phyloP scores from a whole-genome alignment of 2,329 filamentous ascomycete genomes.

The Pseudopithomyces chartarum region DNA sequence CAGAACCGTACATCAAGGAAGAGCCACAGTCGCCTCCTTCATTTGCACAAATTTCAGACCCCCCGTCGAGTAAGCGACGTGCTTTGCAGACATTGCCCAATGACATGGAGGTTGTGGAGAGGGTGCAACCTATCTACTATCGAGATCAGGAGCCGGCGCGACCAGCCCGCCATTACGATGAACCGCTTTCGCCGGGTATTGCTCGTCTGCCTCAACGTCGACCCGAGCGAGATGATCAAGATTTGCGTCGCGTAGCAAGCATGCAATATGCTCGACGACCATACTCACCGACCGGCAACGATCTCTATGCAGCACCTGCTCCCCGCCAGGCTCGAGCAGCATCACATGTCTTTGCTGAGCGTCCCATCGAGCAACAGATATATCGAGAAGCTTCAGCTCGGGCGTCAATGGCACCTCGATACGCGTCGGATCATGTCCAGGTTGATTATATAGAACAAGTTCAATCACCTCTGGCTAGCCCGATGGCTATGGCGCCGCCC shows the following conservation, averaged over 20 bases:
- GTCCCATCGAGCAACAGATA: slow-evolving; percentile 36
- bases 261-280: slow-evolving; percentile 53
- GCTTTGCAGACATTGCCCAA: slow-evolving; percentile 42
- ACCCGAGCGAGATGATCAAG: slow-evolving; percentile 50
- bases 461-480: slow-evolving; percentile 49
- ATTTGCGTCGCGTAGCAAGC: slow-evolving; percentile 54
- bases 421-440: slow-evolving; percentile 49
- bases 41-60: slow-evolving; percentile 49
- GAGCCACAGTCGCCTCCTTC: slow-evolving; percentile 67
- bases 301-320: slow-evolving; percentile 46
- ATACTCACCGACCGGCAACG: slow-evolving; percentile 43
- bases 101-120: slow-evolving; percentile 45
- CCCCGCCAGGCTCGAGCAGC: slow-evolving; percentile 45
- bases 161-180: slow-evolving; percentile 50
- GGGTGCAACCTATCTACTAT: slow-evolving; percentile 54
- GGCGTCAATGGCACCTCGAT: slow-evolving; percentile 41
- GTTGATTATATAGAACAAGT: slow-evolving; percentile 43
- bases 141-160: slow-evolving; percentile 43
- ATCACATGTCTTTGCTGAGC: slow-evolving; percentile 50
- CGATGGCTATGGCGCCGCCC: slow-evolving; percentile 51
- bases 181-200: slow-evolving; percentile 45
- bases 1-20: slow-evolving; percentile 63
- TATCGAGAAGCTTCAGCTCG: slow-evolving; percentile 47
- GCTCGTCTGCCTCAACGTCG: slow-evolving; percentile 46
- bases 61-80: slow-evolving; percentile 47